Evolutionary conservation across 2,329 filamentous ascomycete species (phyloP), one percentile per base, ranked within the genome.

Genomic region (Coleophoma cylindrospora): DNA sequence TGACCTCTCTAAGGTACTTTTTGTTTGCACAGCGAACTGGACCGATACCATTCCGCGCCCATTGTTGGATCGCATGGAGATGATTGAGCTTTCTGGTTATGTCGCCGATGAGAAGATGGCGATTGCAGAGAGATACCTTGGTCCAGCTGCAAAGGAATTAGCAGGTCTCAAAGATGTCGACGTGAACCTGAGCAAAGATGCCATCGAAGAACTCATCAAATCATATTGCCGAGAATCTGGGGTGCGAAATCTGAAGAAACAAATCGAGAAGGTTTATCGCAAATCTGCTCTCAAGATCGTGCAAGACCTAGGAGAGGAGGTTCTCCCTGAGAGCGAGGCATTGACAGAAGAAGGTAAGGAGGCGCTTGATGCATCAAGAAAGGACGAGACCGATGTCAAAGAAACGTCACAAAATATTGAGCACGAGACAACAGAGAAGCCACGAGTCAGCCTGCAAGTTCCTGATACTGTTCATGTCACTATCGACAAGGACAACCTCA

Each of bases 71-170:
- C 86, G 94, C 60, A 99, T 99, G 94, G 94, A 99, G 68, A 83
- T 97, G 62, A 99, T 99, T 59, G 84, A 95, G 55, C 79, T 99
- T 2, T 97, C 92, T 34, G 94, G 94, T 11, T 99, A 99, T 64
- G 92, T 99, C 46, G 85, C 92, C 0, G 92, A 99, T 57, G 94
- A 99, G 77, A 99, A 99, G 79, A 96, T 95, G 84, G 92, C 94
- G 3, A 99, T 99, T 62, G 94, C 94, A 3, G 87, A 99, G 66
- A 82, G 83, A 57, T 99, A 99, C 64, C 81, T 99, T 22, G 89
- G 89, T 0, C 94, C 94, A 8, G 87, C 90, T 44, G 94, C 95
- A n/a, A 95, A 95, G 70, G 91, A 96, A 55, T 76, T 95, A 51
- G 92, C 90, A 36, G 94, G 94, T 27, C 73, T 99, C 54, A 90